phyloP scores from a whole-genome alignment of 192 early-diverging fungal genomes.

The Piromyces finnis region DNA sequence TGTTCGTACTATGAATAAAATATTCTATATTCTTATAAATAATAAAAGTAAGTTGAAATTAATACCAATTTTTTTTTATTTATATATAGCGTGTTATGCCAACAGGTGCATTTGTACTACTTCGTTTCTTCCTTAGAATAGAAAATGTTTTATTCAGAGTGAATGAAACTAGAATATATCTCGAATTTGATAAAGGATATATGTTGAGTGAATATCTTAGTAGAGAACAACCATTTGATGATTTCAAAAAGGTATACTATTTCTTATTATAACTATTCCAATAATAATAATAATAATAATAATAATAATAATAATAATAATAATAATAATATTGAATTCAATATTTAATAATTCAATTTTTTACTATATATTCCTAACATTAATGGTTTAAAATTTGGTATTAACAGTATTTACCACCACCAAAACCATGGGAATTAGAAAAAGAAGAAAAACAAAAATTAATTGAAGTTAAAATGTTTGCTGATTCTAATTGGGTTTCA shows the following conservation, averaged over 20 bases:
- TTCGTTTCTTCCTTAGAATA: constrained; percentile 78
- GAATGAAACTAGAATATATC: constrained; percentile 79
- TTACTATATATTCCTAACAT: no score
- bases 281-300: no score
- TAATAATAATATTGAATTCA: no score
- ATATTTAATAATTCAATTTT: no score
- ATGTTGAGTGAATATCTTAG: constrained; percentile 54
- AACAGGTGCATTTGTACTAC: constrained; percentile 67
- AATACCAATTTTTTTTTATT: no score
- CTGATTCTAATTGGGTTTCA: constrained; percentile 39
- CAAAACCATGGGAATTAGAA: neutral
- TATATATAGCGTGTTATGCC: constrained; percentile 75
- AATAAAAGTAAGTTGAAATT: neutral
- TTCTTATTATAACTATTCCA: no score
- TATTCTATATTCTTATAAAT: neutral
- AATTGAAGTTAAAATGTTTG: constrained; percentile 27
- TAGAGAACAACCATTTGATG: constrained; percentile 40
- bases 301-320: no score
- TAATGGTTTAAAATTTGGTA: constrained; percentile 3
- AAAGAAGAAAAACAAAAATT: neutral
- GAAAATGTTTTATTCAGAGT: constrained; percentile 83
- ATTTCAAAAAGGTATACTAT: constrained; percentile 28
- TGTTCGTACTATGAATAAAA: constrained; percentile 20
- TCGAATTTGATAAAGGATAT: constrained; percentile 51
- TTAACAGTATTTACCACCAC: neutral